Evolutionary conservation across 495 filamentous ascomycete genomes (phyloP).

Genomic region (Massariosphaeria phaeospora): DNA sequence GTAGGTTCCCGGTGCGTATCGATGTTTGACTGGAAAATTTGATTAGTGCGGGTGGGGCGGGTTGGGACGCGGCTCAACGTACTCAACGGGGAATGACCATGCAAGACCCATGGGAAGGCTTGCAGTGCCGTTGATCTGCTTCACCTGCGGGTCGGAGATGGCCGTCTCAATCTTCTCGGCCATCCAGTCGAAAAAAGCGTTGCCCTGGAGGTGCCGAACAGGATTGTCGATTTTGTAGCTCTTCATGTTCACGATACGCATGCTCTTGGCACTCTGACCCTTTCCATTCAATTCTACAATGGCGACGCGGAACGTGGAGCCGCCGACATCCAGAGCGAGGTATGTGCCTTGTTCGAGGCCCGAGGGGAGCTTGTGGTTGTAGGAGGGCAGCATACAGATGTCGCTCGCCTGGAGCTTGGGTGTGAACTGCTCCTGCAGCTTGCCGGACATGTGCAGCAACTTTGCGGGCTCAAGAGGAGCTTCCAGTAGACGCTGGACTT

Average conservation of each 20-base stretch:
- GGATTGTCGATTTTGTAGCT: constrained; percentile 52
- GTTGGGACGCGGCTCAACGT: constrained; percentile 28
- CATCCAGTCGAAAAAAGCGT: constrained; percentile 66
- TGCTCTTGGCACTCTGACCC: constrained; percentile 36
- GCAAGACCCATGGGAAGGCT: constrained; percentile 56
- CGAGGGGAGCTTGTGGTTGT: constrained; percentile 57
- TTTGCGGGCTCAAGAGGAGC: constrained; percentile 39
- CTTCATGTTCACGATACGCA: constrained; percentile 50
- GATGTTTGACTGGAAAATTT: constrained; percentile 49
- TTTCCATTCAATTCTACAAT: constrained; percentile 55
- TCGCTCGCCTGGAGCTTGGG: constrained; percentile 51
- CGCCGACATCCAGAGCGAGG: constrained; percentile 62
- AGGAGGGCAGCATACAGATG: constrained; percentile 63
- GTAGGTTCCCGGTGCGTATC: constrained; percentile 51
- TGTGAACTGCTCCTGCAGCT: constrained; percentile 56
- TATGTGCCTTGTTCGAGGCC: constrained; percentile 58
- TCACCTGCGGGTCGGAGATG: constrained; percentile 41
- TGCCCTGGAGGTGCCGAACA: constrained; percentile 51
- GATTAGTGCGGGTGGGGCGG: neutral
- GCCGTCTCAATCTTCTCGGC: constrained; percentile 53
- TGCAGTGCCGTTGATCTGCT: constrained; percentile 29
- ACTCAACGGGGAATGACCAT: constrained; percentile 67
- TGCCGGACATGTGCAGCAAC: constrained; percentile 53
- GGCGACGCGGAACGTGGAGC: constrained; percentile 61
- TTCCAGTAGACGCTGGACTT: constrained; percentile 49